phyloP scores from a whole-genome alignment of 805 yeast genomes.

The Metschnikowia amazonensis region DNA sequence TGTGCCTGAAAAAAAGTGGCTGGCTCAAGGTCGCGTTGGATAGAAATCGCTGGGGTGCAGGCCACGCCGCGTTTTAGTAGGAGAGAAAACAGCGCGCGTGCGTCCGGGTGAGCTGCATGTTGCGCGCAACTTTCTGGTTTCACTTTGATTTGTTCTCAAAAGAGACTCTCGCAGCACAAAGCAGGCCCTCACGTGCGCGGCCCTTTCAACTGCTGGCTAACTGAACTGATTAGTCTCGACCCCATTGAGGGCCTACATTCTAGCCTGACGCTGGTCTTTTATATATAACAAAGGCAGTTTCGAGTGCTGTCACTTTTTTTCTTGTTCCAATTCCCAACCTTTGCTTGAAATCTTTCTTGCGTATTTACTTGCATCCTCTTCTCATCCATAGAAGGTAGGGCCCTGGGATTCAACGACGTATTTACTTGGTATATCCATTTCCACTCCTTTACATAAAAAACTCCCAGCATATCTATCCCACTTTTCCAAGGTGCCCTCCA shows the following conservation, averaged over 20 bases:
- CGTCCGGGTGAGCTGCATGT: neutral
- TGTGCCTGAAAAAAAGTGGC: constrained; percentile 5
- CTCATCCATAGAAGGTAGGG: neutral
- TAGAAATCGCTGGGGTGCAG: constrained; percentile 1
- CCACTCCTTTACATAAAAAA: neutral
- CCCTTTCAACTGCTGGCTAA: constrained; percentile 2
- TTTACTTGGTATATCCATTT: constrained; percentile 1
- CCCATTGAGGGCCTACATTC: neutral
- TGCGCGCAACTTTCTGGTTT: neutral
- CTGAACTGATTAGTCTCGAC: constrained; percentile 1
- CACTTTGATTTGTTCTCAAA: constrained; percentile 1
- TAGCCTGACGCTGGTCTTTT: neutral
- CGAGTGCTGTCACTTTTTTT: neutral
- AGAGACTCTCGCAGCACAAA: constrained; percentile 3
- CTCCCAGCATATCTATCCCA: neutral
- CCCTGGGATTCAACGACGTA: neutral
- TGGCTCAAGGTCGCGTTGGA: constrained; percentile 1
- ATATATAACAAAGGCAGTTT: neutral
- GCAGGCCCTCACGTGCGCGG: constrained; percentile 1
- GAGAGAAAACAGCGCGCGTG: neutral
- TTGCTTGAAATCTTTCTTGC: neutral
- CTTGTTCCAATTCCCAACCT: neutral
- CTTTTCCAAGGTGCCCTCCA: neutral
- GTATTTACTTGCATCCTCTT: neutral
- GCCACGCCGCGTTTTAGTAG: constrained; percentile 3